phyloP scores from a whole-genome alignment of 164 flowering plant genomes.

The Saururus chinensis region DNA sequence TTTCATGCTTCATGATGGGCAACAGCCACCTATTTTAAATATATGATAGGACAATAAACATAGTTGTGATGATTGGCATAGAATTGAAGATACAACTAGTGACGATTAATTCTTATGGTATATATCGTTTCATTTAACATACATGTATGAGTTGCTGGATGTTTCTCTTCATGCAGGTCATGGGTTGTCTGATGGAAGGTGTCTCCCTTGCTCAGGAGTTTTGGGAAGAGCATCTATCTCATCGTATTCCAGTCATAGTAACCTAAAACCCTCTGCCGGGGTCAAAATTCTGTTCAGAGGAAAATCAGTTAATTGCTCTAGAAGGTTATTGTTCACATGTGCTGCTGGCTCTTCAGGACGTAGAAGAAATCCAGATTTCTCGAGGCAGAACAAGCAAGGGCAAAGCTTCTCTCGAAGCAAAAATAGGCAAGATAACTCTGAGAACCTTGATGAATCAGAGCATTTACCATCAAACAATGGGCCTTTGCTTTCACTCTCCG shows the following conservation, averaged over 20 bases:
- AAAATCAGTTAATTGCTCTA: constrained; percentile 13
- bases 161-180: constrained; percentile 29
- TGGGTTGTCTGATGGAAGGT: constrained; percentile 39
- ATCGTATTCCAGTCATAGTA: constrained; percentile 20
- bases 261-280: constrained; percentile 14
- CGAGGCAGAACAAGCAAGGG: constrained; percentile 47
- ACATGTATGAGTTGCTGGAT: neutral
- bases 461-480: constrained; percentile 55
- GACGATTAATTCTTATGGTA: neutral
- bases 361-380: constrained; percentile 69
- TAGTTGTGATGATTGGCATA: neutral
- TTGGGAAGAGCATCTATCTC: constrained; percentile 38
- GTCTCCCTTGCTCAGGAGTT: constrained; percentile 49
- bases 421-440: constrained; percentile 47
- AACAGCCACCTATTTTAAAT: neutral
- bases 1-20: neutral
- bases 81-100: neutral
- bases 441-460: constrained; percentile 50
- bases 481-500: constrained; percentile 44
- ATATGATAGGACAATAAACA: neutral
- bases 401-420: constrained; percentile 39
- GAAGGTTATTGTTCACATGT: constrained; percentile 31
- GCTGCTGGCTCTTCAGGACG: constrained; percentile 41
- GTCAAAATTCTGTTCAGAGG: constrained; percentile 22
- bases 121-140: neutral